Evolutionary conservation across 2,329 filamentous ascomycete genomes (phyloP), one percentile per base, ranked within the genome.

Genomic region (Chalara sp.): DNA sequence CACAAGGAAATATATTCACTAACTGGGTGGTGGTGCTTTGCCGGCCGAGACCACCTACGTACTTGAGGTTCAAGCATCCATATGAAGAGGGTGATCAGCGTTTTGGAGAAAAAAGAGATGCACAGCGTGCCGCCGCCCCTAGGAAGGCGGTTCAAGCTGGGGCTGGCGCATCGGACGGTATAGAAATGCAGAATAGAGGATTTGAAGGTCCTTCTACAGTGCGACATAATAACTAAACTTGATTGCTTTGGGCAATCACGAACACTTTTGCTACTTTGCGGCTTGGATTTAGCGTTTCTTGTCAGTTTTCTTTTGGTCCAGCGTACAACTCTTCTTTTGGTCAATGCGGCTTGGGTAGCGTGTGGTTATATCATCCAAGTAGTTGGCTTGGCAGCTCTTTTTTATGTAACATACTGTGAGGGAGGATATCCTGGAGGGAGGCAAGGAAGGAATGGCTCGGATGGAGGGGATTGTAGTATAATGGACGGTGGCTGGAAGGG

Each of bases 51-150:
- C 84, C 89, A 21, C 91, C 92, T 6, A 92, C 87, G 0, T 97
- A 96, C 67, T 81, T 96, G 64, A 80, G 81, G 54, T 96, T 97
- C 75, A 96, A 96, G 72, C 73, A 73, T 42, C 72, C 73, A 49
- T 92, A 93, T 61, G 72, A 82, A 56, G 77, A 84, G 55, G 93
- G 93, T 6, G 93, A 97, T 67, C 88, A 95, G 70, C 81, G 93
- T 30, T 82, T 96, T 54, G 87, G 85, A 5, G 58, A 67, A 50
- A 73, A 76, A 55, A 79, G 73, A 63, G 73, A 73, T 53, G 21
- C 21, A 37, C 78, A 76, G 59, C 71, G 73, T 56, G 69, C 70
- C 12, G 70, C 72, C 30, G 73, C 72, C 48, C 63, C 77, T 58
- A 62, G 69, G 42, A 69, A 76, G 61, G 72, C 76, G 62, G 65